Evolutionary conservation across 2,329 filamentous ascomycete species (phyloP).

Genomic region (Fusarium foetens): DNA sequence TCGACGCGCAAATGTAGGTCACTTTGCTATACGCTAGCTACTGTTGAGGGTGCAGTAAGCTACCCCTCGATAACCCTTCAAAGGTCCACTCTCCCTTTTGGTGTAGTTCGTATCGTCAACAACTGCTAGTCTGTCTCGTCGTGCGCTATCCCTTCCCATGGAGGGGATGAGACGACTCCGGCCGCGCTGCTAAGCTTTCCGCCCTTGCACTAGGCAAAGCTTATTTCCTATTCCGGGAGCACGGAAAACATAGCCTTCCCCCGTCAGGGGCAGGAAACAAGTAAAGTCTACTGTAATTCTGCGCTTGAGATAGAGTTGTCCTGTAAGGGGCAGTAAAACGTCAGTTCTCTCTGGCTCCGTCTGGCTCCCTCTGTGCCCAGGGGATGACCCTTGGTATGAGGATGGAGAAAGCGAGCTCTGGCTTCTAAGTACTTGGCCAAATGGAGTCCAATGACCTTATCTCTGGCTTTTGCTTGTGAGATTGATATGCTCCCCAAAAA

Average conservation of each 20-base stretch:
- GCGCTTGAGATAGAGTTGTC: rapidly evolving
- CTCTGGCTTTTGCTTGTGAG: rapidly evolving
- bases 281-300: rapidly evolving
- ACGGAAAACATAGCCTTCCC: rapidly evolving
- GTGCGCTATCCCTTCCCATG: background rate
- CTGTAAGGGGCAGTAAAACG: rapidly evolving
- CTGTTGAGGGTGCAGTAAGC: background rate
- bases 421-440: rapidly evolving
- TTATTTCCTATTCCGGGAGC: rapidly evolving
- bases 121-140: rapidly evolving
- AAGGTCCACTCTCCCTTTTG: rapidly evolving
- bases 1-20: rapidly evolving
- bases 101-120: background rate
- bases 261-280: no score
- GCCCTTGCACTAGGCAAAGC: background rate
- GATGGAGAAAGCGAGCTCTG: rapidly evolving
- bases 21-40: background rate
- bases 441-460: rapidly evolving
- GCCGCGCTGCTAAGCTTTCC: background rate
- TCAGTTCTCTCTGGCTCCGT: background rate
- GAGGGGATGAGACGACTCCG: background rate
- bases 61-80: background rate
- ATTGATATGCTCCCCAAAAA: rapidly evolving
- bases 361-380: background rate
- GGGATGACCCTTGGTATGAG: background rate